Percentiles rank a stretch among this genome's conserved stretches.
These are phyloP conservation scores for Corchorus capsularis DNA, from an alignment of 345 rosid genomes.

Conservation along the genomic window DNA sequence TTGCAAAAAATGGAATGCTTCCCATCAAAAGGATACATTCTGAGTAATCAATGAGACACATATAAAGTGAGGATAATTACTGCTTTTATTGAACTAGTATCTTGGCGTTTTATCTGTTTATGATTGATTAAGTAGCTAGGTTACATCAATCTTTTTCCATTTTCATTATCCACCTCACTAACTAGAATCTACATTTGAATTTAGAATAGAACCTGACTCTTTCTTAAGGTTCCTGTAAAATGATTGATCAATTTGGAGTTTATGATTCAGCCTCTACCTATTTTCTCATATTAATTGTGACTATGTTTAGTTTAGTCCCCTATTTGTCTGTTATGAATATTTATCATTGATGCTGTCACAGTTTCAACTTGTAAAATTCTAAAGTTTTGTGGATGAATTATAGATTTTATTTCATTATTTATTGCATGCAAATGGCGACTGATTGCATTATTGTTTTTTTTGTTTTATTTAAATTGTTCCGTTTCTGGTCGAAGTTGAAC, in stretches of 20 bases:
- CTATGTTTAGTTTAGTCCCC: not conserved
- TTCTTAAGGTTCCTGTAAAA: not conserved
- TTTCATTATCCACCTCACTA: not conserved
- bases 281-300: not conserved
- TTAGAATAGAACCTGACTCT: not conserved
- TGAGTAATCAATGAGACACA: not conserved
- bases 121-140: not conserved
- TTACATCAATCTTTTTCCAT: not conserved
- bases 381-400: not conserved
- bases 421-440: not conserved
- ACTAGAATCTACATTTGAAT: not conserved
- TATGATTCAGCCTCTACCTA: not conserved
- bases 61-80: not conserved
- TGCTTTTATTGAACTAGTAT: not conserved
- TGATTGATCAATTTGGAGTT: not conserved
- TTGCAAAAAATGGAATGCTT: not conserved
- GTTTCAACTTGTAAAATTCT: not conserved
- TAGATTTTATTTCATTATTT: not conserved
- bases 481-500: not conserved
- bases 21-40: not conserved
- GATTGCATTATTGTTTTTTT: not conserved
- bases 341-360: not conserved
- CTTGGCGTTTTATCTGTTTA: not conserved
- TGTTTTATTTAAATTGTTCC: not conserved
- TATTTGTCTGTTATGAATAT: not conserved